Conservation (phyloP, 345 rosid genomes). For the Lumnitzera littorea region DNA sequence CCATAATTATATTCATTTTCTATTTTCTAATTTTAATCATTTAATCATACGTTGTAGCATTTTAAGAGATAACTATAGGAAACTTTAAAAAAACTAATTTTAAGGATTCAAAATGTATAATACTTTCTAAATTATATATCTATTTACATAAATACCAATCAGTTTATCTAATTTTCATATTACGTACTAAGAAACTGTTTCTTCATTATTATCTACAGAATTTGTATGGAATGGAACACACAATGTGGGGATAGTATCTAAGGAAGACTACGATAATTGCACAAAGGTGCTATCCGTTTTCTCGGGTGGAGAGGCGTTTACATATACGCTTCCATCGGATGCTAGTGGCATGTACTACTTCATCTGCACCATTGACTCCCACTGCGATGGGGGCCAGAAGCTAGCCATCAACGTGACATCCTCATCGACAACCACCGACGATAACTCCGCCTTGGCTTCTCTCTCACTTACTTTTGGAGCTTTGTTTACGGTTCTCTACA, state of each 20-base stretch:
- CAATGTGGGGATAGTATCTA: constrained; percentile 3
- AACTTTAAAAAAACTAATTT: too few species aligned
- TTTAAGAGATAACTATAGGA: too few species aligned
- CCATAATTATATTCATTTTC: too few species aligned
- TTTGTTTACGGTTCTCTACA: not conserved
- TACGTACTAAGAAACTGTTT: too few species aligned
- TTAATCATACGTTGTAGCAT: too few species aligned
- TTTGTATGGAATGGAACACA: constrained; percentile 25
- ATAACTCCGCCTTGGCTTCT: not conserved
- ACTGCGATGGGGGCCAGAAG: constrained; percentile 26
- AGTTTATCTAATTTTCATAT: too few species aligned
- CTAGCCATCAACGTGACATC: constrained; percentile 11
- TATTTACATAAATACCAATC: too few species aligned
- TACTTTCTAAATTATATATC: too few species aligned
- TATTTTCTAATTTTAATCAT: too few species aligned
- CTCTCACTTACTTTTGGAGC: not conserved
- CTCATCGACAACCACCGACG: not conserved
- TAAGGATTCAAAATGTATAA: too few species aligned
- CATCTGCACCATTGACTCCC: constrained; percentile 19
- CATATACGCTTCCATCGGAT: not conserved
- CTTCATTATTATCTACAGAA: not conserved
- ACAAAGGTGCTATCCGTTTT: not conserved
- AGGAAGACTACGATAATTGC: constrained; percentile 20
- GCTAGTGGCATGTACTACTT: constrained; percentile 15
- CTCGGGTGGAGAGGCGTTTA: not conserved